A percentile compares a stretch with the other conserved stretches of the same genome.
Conservation (phyloP, 768 basidiomycete species). For the Xanthoconium stramineum region DNA sequence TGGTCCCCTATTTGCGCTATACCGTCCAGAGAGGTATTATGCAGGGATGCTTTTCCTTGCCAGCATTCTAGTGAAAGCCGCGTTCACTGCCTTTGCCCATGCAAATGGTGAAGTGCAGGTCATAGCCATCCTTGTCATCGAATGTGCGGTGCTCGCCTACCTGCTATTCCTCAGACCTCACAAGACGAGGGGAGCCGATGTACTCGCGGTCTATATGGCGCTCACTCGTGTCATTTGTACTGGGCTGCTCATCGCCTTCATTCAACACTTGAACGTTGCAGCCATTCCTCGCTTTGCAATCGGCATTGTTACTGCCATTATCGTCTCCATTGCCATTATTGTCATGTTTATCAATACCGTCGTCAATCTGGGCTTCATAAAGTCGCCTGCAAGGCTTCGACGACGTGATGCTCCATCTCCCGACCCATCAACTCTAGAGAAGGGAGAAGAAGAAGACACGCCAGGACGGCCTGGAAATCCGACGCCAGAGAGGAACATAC, state of each 20-base stretch:
- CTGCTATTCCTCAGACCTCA: slow-evolving; percentile 59
- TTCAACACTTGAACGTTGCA: slow-evolving; percentile 57
- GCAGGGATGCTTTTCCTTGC: slow-evolving; percentile 58
- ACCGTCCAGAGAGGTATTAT: slow-evolving; percentile 64
- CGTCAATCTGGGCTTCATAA: slow-evolving; percentile 43
- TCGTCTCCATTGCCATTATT: slow-evolving; percentile 69
- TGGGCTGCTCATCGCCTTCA: slow-evolving; percentile 73
- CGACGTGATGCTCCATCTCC: slow-evolving; percentile 10
- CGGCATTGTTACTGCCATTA: slow-evolving; percentile 68
- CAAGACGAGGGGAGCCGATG: slow-evolving; percentile 65
- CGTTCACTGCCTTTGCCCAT: slow-evolving; percentile 68
- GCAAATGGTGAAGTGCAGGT: slow-evolving; percentile 65
- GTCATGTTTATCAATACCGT: slow-evolving; percentile 66
- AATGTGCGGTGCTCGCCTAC: slow-evolving; percentile 54
- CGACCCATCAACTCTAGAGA: slow-evolving; percentile 28
- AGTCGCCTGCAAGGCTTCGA: slow-evolving; percentile 18
- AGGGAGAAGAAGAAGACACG: slow-evolving; percentile 21
- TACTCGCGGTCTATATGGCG: slow-evolving; percentile 64
- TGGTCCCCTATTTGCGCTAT: slow-evolving; percentile 64
- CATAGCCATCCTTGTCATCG: slow-evolving; percentile 61
- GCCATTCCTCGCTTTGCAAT: slow-evolving; percentile 82
- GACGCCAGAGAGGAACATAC: slow-evolving; percentile 46
- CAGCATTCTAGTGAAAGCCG: slow-evolving; percentile 61
- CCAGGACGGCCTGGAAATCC: slow-evolving; percentile 46
- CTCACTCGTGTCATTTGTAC: slow-evolving; percentile 67